Percentiles rank a stretch among this genome's conserved stretches.
Conservation (phyloP, 1,284 basidiomycete genomes). For the Phaffia rhodozyma region DNA sequence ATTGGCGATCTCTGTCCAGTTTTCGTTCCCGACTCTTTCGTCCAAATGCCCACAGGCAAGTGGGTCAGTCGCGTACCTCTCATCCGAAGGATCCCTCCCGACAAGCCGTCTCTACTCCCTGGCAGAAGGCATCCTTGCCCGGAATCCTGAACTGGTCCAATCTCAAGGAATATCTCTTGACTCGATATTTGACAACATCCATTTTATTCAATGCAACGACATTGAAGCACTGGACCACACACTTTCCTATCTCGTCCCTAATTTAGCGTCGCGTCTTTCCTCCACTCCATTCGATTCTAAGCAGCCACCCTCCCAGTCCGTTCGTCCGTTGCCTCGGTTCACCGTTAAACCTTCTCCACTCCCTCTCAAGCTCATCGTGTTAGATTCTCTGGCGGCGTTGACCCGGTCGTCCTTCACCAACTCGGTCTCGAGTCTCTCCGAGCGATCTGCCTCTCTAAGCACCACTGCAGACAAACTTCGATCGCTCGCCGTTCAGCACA, state of each 20-base stretch:
- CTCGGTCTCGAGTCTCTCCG: constrained; percentile 44
- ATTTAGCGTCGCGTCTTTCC: constrained; percentile 33
- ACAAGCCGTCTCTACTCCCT: constrained; percentile 45
- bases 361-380: constrained; percentile 48
- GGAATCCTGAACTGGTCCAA: constrained; percentile 1
- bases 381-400: constrained; percentile 70
- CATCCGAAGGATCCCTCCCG: constrained; percentile 57
- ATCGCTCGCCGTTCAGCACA: constrained; percentile 48
- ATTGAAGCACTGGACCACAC: constrained; percentile 53
- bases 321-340: not conserved
- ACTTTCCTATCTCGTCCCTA: constrained; percentile 54
- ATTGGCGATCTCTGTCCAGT: constrained; percentile 59
- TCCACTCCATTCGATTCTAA: not conserved
- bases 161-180: constrained; percentile 19
- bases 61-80: constrained; percentile 42
- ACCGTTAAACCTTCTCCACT: not conserved
- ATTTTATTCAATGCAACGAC: constrained; percentile 47
- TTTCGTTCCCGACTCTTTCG: constrained; percentile 46
- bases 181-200: constrained; percentile 48
- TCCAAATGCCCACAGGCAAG: constrained; percentile 43
- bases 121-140: constrained; percentile 1
- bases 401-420: constrained; percentile 52
- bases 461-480: constrained; percentile 57
- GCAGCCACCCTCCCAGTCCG: not conserved
- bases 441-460: constrained; percentile 57